Percentiles rank a stretch among this genome's conserved stretches.
phyloP scores from a whole-genome alignment of 371 early-diverging fungal genomes.

The Mucor racemosus region DNA sequence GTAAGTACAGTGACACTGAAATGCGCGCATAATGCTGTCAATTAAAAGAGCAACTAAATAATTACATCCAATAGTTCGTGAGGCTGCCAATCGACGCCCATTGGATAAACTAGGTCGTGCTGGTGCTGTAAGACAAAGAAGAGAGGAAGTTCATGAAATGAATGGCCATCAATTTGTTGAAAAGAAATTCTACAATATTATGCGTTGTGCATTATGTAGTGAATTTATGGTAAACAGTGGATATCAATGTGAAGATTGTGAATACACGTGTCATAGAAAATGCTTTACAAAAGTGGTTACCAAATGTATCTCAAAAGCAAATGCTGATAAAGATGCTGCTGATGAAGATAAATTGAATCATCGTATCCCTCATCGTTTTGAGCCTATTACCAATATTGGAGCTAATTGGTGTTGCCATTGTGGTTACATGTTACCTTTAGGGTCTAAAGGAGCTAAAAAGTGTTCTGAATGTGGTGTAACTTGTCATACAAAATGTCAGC shows the following conservation, averaged over 20 bases:
- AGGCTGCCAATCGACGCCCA: conserved; percentile 60
- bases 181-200: conserved; percentile 88
- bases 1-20: too few species aligned
- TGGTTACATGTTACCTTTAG: conserved; percentile 92
- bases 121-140: conserved; percentile 88
- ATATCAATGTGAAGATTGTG: conserved; percentile 96
- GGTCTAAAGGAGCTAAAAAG: conserved; percentile 70
- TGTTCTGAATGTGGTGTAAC: conserved; percentile 82
- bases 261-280: conserved; percentile 92
- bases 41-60: too few species aligned
- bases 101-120: conserved; percentile 82
- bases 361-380: conserved; percentile 95
- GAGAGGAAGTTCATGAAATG: conserved; percentile 80
- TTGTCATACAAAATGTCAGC: conserved; percentile 89
- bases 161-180: conserved; percentile 92
- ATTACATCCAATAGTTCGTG: conserved; percentile 23
- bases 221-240: conserved; percentile 91
- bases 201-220: conserved; percentile 94
- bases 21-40: too few species aligned
- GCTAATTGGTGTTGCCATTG: conserved; percentile 98
- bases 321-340: conserved; percentile 58
- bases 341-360: conserved; percentile 82
- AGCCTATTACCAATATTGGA: conserved; percentile 75
- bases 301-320: conserved; percentile 84
- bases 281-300: conserved; percentile 89